Evolutionary conservation across 2,329 filamentous ascomycete species (phyloP).

Genomic region (Allantophomopsis lycopodina): DNA sequence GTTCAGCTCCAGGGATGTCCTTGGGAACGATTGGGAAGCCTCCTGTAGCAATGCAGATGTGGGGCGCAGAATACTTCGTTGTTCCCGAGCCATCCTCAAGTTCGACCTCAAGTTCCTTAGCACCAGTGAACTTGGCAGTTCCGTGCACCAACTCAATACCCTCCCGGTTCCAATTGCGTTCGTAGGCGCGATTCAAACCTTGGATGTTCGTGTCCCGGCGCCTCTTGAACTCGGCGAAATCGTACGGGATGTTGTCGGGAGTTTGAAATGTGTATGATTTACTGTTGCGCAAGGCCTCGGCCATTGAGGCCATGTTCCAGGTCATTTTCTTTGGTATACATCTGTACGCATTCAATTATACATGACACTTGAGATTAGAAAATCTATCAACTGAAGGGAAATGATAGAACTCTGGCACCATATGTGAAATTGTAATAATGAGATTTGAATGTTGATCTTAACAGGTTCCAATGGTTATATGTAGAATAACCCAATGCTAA

Average conservation of each 20-base stretch:
- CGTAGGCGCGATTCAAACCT: slow-evolving; percentile 30
- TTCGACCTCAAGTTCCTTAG: slow-evolving; percentile 27
- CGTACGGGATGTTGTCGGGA: slow-evolving; percentile 23
- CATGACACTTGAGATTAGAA: background rate
- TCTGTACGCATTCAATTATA: slow-evolving; percentile 14
- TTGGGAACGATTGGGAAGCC: slow-evolving; percentile 25
- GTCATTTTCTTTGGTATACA: slow-evolving; percentile 39
- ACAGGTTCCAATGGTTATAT: too few relatives aligned
- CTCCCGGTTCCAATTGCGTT: slow-evolving; percentile 32
- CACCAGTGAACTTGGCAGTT: slow-evolving; percentile 27
- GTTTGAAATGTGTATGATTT: slow-evolving; percentile 32
- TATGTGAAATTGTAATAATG: too few relatives aligned
- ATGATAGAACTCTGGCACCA: too few relatives aligned
- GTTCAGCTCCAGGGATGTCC: slow-evolving; percentile 27
- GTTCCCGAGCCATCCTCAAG: slow-evolving; percentile 24
- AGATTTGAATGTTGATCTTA: too few relatives aligned
- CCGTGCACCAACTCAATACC: slow-evolving; percentile 34
- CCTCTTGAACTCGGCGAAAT: slow-evolving; percentile 31
- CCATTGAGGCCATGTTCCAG: slow-evolving; percentile 33
- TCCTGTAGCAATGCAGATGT: slow-evolving; percentile 33
- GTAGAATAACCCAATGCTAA: background rate
- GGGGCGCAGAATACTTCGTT: slow-evolving; percentile 24
- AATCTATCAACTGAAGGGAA: background rate
- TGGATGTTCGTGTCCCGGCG: slow-evolving; percentile 29
- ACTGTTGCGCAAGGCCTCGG: slow-evolving; percentile 28